phyloP scores from a whole-genome alignment of 164 flowering plant species.

The Tinospora cordifolia region DNA sequence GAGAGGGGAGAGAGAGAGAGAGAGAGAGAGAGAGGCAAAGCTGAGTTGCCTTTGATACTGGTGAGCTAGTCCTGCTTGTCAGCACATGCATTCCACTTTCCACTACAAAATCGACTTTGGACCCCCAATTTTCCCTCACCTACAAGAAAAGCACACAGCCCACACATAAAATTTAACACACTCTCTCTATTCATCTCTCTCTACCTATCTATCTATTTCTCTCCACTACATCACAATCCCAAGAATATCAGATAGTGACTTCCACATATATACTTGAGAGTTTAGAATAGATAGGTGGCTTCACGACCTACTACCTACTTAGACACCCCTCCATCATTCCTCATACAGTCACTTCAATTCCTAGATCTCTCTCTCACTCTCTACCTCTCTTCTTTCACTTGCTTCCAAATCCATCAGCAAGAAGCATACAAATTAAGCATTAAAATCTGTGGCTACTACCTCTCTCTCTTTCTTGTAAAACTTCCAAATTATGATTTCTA shows the following conservation, averaged over 20 bases:
- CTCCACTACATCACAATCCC: constrained; percentile 10
- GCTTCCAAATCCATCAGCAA: constrained; percentile 1
- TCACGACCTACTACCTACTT: constrained; percentile 4
- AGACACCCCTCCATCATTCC: constrained; percentile 8
- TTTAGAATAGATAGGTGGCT: constrained; percentile 3
- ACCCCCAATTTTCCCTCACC: constrained; percentile 60
- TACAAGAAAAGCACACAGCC: constrained; percentile 79
- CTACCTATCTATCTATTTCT: too few species aligned
- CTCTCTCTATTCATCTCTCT: constrained; percentile 15
- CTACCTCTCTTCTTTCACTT: not conserved
- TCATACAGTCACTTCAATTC: too few species aligned
- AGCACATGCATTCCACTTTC: constrained; percentile 95
- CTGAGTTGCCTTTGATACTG: constrained; percentile 60
- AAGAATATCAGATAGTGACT: constrained; percentile 11
- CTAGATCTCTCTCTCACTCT: too few species aligned
- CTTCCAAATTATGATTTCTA: not conserved
- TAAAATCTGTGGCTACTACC: not conserved
- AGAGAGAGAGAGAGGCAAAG: constrained; percentile 40
- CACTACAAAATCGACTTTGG: constrained; percentile 70
- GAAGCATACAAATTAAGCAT: not conserved
- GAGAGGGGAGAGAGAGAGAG: constrained; percentile 11
- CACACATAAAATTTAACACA: constrained; percentile 26
- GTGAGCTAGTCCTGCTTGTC: constrained; percentile 55
- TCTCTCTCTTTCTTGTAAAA: constrained; percentile 1
- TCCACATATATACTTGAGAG: constrained; percentile 1